phyloP scores from a whole-genome alignment of 108 stramenopile species.

The Skeletonema grethae region DNA sequence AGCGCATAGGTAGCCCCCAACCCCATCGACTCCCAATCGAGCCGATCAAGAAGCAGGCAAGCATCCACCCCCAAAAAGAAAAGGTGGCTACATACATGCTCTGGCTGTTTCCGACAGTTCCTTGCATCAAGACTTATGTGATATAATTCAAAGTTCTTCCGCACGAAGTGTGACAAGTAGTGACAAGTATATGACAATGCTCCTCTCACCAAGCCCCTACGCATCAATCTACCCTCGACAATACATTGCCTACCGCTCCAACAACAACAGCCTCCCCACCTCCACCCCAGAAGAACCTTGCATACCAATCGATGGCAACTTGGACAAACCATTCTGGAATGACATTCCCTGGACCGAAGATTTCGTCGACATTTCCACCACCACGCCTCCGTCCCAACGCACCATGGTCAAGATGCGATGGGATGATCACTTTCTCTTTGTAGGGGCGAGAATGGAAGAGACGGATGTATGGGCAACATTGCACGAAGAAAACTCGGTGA shows the following conservation, averaged over 20 bases:
- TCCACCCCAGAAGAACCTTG: conserved; percentile 1
- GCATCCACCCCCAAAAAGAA: too few relatives aligned
- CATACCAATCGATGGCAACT: conserved; percentile 66
- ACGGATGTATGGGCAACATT: conserved; percentile 51
- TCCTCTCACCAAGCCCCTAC: conserved; percentile 19
- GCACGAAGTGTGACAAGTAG: too few relatives aligned
- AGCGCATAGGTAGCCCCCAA: too few relatives aligned
- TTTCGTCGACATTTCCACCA: conserved; percentile 81
- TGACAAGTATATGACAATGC: too few relatives aligned
- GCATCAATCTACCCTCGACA: conserved; percentile 43
- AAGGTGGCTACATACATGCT: too few relatives aligned
- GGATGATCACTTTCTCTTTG: conserved; percentile 81
- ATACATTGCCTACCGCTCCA: conserved; percentile 48
- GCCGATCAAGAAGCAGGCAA: too few relatives aligned
- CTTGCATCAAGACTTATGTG: too few relatives aligned
- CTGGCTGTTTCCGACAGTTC: too few relatives aligned
- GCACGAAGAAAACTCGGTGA: conserved; percentile 75
- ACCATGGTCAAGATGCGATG: conserved; percentile 81
- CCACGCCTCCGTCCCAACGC: conserved; percentile 40
- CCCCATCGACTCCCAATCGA: too few relatives aligned
- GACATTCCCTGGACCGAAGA: conserved; percentile 66
- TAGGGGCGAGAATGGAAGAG: conserved; percentile 35
- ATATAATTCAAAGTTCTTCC: too few relatives aligned
- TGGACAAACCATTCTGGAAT: conserved; percentile 72
- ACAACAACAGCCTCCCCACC: background rate